Base-by-base conservation (phyloP, 2,329 filamentous ascomycete species). In the Pseudogymnoascus sp. region DNA sequence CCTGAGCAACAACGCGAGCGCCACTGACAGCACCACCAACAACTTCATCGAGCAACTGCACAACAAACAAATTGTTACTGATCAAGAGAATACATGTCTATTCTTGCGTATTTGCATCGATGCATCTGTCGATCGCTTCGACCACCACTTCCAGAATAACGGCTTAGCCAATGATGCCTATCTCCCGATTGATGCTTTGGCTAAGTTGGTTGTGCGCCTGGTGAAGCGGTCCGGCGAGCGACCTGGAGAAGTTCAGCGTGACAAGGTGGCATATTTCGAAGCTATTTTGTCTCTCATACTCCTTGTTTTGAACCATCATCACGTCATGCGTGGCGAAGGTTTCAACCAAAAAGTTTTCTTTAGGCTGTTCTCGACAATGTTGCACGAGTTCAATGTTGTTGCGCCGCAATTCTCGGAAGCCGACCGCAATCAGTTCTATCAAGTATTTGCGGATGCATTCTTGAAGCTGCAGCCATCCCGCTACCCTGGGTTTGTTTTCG, bases 271-370 rank as follows among this genome's bases (percentile, higher is more conserved):
- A 21, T 91, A 93, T 69, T 79, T 97, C 56, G 88, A 93, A 68
- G 88, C 88, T 1, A 85, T 93, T 61, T 77, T 97, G 42, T 86
- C 88, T 6, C 77, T 97, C n/a, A 79, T 91, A 35, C 84, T 91
- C 3, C 77, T 99, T 63, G 83, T 97, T 3, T 81, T 97, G 65
- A 93, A 90, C 74, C 87, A 95, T 69, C 91, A 97, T 72, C 88
- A 96, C 70, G 82, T 89, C 63, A 90, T 87, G 74, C 86, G 88
- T 53, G 89, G 86, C 3, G 92, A 96, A 62, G 83, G 82, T 40
- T 93, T 96, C 78, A 93, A 91, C 70, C 89, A 93, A 72, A 87
- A 91, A 66, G 87, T 96, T 31, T 97, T 97, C 80, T 95, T 93
- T 82, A 87, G 93, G 53, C 81, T 99, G 44, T 89, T 97, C 72